phyloP scores from a whole-genome alignment of 768 basidiomycete species.

The Daedalea quercina region DNA sequence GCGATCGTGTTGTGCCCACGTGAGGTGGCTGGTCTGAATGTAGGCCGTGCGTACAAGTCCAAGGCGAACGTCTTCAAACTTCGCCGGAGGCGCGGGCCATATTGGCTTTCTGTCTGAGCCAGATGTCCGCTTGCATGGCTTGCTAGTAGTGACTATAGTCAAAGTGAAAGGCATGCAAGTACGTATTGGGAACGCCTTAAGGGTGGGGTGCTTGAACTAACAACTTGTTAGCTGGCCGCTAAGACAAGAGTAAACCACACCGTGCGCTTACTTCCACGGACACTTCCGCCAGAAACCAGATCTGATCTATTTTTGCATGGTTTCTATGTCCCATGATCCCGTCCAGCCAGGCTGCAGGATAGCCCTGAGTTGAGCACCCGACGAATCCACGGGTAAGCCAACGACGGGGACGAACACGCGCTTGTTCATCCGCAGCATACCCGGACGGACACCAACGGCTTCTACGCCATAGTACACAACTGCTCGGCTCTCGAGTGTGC shows the following conservation, averaged over 20 bases:
- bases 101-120: constrained; percentile 2
- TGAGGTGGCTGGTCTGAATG: background rate
- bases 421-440: constrained; percentile 4
- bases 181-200: constrained; percentile 5
- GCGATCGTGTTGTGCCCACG: background rate
- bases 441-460: constrained; percentile 10
- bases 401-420: constrained; percentile 1
- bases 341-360: background rate
- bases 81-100: constrained; percentile 4
- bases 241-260: background rate
- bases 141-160: constrained; percentile 5
- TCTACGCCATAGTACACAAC: constrained; percentile 4
- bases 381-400: constrained; percentile 1
- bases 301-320: constrained; percentile 5
- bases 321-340: background rate
- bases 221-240: background rate
- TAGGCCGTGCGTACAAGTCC: constrained; percentile 4
- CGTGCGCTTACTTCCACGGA: constrained; percentile 6
- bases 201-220: constrained; percentile 8
- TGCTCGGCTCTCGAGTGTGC: background rate
- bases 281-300: constrained; percentile 14
- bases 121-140: constrained; percentile 2
- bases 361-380: background rate
- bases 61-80: constrained; percentile 4
- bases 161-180: constrained; percentile 10